Evolutionary conservation across 345 rosid species (phyloP).

Genomic region (Populus euphratica): DNA sequence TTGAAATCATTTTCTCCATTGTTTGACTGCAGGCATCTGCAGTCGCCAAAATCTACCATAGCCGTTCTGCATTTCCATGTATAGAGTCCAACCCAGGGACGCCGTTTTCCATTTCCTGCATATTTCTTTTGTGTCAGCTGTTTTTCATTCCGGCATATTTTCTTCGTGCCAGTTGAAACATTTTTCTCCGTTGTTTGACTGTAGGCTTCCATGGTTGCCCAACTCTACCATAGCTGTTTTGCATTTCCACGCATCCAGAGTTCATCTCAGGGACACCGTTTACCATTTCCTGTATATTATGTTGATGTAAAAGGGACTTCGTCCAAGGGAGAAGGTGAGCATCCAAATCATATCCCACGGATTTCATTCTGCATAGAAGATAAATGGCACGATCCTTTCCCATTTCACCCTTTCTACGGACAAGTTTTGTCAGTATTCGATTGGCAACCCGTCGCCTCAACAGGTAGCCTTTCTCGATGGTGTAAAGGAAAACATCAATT

Average conservation of each 20-base stretch:
- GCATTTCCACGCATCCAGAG: neutral
- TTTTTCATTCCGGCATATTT: neutral
- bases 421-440: conserved; percentile 45
- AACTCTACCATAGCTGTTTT: conserved; percentile 2
- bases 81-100: too few relatives aligned
- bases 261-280: conserved; percentile 25
- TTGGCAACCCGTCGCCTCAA: conserved; percentile 59
- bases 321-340: conserved; percentile 34
- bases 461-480: conserved; percentile 55
- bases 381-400: conserved; percentile 34
- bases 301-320: conserved; percentile 30
- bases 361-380: conserved; percentile 52
- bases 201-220: conserved; percentile 10
- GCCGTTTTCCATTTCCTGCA: too few relatives aligned
- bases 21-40: too few relatives aligned
- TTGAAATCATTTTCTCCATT: neutral
- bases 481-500: conserved; percentile 57
- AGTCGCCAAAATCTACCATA: too few relatives aligned
- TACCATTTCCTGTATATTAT: conserved; percentile 9
- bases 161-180: neutral
- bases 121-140: too few relatives aligned
- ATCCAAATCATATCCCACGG: conserved; percentile 58
- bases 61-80: too few relatives aligned
- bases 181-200: neutral
- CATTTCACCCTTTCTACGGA: conserved; percentile 30